Conservation (phyloP, 495 filamentous ascomycete species). For the Terfezia boudieri region DNA sequence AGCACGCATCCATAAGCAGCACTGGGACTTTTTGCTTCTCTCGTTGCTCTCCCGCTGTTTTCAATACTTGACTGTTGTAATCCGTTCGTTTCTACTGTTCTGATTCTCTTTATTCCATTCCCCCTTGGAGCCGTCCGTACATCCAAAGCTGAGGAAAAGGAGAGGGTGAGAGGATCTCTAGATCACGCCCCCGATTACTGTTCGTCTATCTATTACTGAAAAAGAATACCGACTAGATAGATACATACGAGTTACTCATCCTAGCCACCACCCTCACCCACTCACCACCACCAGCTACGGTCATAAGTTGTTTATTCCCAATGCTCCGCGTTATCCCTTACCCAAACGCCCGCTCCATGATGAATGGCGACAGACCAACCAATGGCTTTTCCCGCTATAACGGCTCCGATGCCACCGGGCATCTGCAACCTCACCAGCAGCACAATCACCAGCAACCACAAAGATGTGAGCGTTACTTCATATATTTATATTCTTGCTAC, state of each 20-base stretch:
- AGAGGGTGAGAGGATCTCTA: too few species aligned
- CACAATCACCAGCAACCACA: constrained; percentile 1
- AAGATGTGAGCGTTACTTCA: too few species aligned
- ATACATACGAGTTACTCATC: too few species aligned
- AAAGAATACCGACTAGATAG: not conserved
- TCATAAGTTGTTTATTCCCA: not conserved
- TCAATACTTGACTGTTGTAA: too few species aligned
- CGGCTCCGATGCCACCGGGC: not conserved
- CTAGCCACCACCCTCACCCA: not conserved
- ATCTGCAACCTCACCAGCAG: constrained; percentile 2
- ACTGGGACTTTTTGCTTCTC: too few species aligned
- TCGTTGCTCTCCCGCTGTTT: too few species aligned
- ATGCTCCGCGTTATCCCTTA: constrained; percentile 18
- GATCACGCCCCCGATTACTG: not conserved
- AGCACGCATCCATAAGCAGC: too few species aligned
- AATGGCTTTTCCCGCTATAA: not conserved
- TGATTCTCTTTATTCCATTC: too few species aligned
- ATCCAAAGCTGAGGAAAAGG: too few species aligned
- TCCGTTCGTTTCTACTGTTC: too few species aligned
- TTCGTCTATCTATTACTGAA: not conserved
- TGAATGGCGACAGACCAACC: constrained; percentile 14
- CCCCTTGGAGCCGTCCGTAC: too few species aligned
- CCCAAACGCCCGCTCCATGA: constrained; percentile 14
- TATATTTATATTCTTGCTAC: too few species aligned
- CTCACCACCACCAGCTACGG: not conserved